A percentile compares a stretch with the other conserved stretches of the same genome.
Evolutionary conservation across 371 early-diverging fungal species (phyloP).

Genomic region (Saksenaea oblongispora): DNA sequence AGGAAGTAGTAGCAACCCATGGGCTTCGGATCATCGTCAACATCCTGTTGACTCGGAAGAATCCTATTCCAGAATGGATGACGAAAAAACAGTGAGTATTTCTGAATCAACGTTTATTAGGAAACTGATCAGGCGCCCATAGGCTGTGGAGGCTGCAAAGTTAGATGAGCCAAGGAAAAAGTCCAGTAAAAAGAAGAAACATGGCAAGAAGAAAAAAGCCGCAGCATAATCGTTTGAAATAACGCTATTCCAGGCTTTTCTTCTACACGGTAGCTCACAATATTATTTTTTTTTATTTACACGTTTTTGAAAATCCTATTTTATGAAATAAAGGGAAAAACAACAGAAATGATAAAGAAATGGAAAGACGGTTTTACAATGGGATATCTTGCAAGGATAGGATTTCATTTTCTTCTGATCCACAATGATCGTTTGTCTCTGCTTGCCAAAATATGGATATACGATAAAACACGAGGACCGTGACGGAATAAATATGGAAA

Average conservation of each 20-base stretch:
- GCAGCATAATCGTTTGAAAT: not conserved
- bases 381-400: not conserved
- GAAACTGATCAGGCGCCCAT: not conserved
- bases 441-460: not conserved
- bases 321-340: not conserved
- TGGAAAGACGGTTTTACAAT: not conserved
- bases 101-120: not conserved
- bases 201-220: not conserved
- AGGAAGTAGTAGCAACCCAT: conserved; percentile 15
- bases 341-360: not conserved
- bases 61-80: not conserved
- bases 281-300: not conserved
- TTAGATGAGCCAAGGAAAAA: not conserved
- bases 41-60: not conserved
- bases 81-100: not conserved
- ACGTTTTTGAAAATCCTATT: not conserved
- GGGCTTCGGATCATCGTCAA: conserved; percentile 13
- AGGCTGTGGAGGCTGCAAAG: not conserved
- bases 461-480: not conserved
- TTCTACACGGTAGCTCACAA: not conserved
- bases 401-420: not conserved
- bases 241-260: not conserved
- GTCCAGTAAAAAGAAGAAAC: not conserved
- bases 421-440: not conserved
- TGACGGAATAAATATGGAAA: not conserved